Conservation (phyloP, 1,284 basidiomycete species). For the Cryptococcus floricola region DNA sequence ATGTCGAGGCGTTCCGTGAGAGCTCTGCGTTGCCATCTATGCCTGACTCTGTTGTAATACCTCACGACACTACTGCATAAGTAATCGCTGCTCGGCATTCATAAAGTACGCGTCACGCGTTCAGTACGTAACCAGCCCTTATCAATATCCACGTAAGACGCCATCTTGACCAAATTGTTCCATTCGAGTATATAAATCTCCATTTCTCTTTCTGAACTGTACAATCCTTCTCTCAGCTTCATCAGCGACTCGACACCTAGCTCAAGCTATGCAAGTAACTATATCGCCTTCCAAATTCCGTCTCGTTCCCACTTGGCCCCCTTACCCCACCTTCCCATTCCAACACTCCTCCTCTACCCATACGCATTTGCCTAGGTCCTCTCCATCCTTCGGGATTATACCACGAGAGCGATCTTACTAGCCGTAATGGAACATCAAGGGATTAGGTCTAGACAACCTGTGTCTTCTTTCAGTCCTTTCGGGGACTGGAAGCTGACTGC, state of each 20-base stretch:
- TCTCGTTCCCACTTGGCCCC: neutral
- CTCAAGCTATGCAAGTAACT: neutral
- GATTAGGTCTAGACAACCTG: conserved; percentile 37
- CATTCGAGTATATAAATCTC: neutral
- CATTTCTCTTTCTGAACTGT: neutral
- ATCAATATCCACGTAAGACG: neutral
- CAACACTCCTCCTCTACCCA: conserved; percentile 12
- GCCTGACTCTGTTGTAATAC: no score
- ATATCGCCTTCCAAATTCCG: neutral
- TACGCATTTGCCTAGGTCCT: conserved; percentile 37
- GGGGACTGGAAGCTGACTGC: neutral
- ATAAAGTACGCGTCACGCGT: no score
- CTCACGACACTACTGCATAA: no score
- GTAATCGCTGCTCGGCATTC: no score
- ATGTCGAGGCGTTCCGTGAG: no score
- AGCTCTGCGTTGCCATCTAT: no score
- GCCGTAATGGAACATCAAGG: conserved; percentile 31
- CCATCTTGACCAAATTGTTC: neutral
- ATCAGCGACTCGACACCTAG: neutral
- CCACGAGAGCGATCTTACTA: conserved; percentile 31
- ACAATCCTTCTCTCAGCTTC: neutral
- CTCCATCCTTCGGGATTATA: conserved; percentile 7
- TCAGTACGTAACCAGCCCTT: neutral
- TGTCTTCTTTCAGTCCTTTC: conserved; percentile 19
- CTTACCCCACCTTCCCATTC: neutral